Evolutionary conservation across 2,329 filamentous ascomycete genomes (phyloP).

Genomic region (Teratosphaeriaceae sp.): DNA sequence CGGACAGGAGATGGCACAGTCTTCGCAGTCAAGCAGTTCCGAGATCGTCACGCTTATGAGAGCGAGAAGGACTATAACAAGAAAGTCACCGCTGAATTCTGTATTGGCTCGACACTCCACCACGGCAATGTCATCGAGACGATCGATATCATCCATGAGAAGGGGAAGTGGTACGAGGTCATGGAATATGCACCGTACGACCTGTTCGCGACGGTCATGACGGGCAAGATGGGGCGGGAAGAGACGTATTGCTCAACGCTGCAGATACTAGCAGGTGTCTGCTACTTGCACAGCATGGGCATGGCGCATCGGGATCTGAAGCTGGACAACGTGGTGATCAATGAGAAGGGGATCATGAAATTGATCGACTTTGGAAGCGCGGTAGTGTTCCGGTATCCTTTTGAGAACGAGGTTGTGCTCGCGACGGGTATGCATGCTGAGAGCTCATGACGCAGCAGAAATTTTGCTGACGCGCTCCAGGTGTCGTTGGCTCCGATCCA

Average conservation of each 20-base stretch:
- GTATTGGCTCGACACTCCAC: conserved; percentile 91
- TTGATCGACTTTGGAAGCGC: conserved; percentile 98
- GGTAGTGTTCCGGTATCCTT: conserved; percentile 94
- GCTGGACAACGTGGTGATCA: conserved; percentile 96
- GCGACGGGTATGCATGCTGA: conserved; percentile 63
- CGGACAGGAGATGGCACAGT: conserved; percentile 85
- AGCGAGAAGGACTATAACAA: conserved; percentile 94
- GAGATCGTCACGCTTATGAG: conserved; percentile 86
- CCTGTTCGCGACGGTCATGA: conserved; percentile 98
- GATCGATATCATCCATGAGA: conserved; percentile 91
- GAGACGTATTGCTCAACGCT: conserved; percentile 88
- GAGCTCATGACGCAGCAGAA: background rate
- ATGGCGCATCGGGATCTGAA: conserved; percentile 93
- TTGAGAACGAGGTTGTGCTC: conserved; percentile 79
- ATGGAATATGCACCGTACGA: conserved; percentile 99
- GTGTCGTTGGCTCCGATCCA: conserved; percentile 81
- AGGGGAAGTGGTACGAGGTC: conserved; percentile 91
- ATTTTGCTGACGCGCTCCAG: conserved; percentile 35
- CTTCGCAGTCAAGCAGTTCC: conserved; percentile 96
- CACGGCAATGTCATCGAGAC: conserved; percentile 99
- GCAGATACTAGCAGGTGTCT: conserved; percentile 90
- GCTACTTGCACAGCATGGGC: conserved; percentile 91
- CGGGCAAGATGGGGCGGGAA: conserved; percentile 88
- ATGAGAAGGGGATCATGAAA: conserved; percentile 96
- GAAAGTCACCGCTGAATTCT: conserved; percentile 97